A percentile compares a stretch with the other conserved stretches of the same genome.
These are phyloP conservation scores for Ocimum tenuiflorum DNA, from an alignment of 257 asterid genomes.

Conservation along the genomic window DNA sequence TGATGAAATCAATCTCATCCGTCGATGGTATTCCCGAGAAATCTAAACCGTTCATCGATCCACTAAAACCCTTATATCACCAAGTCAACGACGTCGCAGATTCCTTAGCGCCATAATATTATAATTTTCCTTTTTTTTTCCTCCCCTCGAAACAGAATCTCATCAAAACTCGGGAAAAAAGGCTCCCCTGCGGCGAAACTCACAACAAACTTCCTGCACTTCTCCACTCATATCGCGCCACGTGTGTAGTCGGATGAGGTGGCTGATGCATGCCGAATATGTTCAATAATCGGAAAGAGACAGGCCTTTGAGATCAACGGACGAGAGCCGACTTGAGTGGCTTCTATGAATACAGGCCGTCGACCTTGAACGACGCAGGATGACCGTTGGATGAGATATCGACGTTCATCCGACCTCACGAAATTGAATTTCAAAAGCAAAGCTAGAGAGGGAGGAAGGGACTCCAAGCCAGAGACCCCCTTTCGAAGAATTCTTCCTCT, in stretches of 20 bases:
- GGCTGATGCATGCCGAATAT: background rate
- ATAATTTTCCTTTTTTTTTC: conserved; percentile 4
- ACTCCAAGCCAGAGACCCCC: conserved; percentile 18
- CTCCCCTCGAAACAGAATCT: conserved; percentile 22
- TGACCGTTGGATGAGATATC: conserved; percentile 36
- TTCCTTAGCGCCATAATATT: conserved; percentile 35
- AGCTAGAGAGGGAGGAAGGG: conserved; percentile 61
- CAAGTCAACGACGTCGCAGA: conserved; percentile 47
- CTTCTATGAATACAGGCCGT: conserved; percentile 51
- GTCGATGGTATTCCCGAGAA: background rate
- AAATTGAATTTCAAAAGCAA: conserved; percentile 58
- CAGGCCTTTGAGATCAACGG: conserved; percentile 31
- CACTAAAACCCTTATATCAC: background rate
- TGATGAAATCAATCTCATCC: conserved; percentile 19
- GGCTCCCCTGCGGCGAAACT: conserved; percentile 15
- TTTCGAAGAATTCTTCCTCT: conserved; percentile 23
- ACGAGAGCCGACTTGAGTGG: background rate
- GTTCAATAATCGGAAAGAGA: conserved; percentile 4
- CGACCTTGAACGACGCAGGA: conserved; percentile 12
- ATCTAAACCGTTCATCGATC: conserved; percentile 22
- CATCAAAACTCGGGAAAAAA: background rate
- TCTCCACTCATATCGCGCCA: conserved; percentile 14
- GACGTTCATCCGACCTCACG: conserved; percentile 34
- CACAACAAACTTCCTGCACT: background rate
- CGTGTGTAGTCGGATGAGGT: background rate